Conservation (phyloP, 345 rosid genomes). For the Viola odorata region DNA sequence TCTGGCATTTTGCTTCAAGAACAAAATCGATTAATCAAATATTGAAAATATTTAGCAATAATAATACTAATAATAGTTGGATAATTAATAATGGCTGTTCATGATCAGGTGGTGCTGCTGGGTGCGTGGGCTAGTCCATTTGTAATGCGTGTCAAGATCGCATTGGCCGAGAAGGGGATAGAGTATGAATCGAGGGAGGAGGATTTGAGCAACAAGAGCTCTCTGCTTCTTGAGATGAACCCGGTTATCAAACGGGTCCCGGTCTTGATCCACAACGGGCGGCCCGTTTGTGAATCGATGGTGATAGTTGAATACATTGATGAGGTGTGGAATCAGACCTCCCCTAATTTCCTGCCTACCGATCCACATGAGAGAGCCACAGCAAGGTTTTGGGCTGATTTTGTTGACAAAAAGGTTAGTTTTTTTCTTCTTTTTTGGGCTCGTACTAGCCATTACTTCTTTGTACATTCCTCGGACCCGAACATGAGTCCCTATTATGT, state of each 20-base stretch:
- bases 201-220: not conserved
- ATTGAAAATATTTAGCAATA: too few species aligned
- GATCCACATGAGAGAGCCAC: not conserved
- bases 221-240: not conserved
- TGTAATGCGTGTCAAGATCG: not conserved
- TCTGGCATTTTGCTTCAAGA: too few species aligned
- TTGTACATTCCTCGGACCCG: too few species aligned
- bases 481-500: too few species aligned
- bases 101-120: too few species aligned
- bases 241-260: not conserved
- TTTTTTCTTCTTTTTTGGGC: too few species aligned
- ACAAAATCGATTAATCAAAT: too few species aligned
- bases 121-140: not conserved
- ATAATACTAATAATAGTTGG: too few species aligned
- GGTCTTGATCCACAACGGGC: not conserved
- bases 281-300: not conserved
- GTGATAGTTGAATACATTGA: not conserved
- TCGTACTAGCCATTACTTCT: too few species aligned
- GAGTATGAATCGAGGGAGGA: not conserved
- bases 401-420: constrained; percentile 1
- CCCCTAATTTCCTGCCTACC: not conserved
- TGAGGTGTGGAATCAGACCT: not conserved
- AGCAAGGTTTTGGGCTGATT: not conserved
- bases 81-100: too few species aligned
- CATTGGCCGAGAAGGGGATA: not conserved